phyloP scores from a whole-genome alignment of 2,329 filamentous ascomycete genomes.

The Botrytis galanthina region DNA sequence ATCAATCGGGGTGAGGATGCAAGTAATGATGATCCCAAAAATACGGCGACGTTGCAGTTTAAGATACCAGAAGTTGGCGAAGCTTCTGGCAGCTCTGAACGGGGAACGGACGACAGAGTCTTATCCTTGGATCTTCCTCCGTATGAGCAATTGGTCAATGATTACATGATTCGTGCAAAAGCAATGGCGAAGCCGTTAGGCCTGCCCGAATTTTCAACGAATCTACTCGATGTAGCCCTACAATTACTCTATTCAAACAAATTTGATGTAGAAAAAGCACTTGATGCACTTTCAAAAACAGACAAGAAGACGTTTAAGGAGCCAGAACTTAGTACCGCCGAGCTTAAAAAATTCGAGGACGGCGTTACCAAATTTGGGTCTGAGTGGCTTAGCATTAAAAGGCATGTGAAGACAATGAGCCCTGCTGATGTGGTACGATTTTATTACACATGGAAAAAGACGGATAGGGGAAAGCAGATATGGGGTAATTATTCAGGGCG shows the following conservation, averaged over 20 bases:
- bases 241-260: slow-evolving; percentile 68
- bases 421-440: slow-evolving; percentile 82
- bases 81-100: slow-evolving; percentile 44
- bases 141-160: slow-evolving; percentile 59
- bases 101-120: slow-evolving; percentile 38
- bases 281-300: slow-evolving; percentile 65
- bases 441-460: slow-evolving; percentile 99
- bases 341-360: slow-evolving; percentile 89
- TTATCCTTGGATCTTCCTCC: slow-evolving; percentile 35
- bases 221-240: slow-evolving; percentile 81
- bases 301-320: slow-evolving; percentile 77
- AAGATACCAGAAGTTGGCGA: slow-evolving; percentile 61
- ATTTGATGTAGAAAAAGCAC: slow-evolving; percentile 69
- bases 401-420: slow-evolving; percentile 79
- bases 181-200: slow-evolving; percentile 61
- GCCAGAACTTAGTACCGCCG: slow-evolving; percentile 72
- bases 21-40: slow-evolving; percentile 66
- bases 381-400: slow-evolving; percentile 78
- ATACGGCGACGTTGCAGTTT: slow-evolving; percentile 75
- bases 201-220: slow-evolving; percentile 75
- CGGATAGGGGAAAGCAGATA: slow-evolving; percentile 75
- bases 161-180: slow-evolving; percentile 64
- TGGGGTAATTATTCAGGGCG: slow-evolving; percentile 87
- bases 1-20: slow-evolving; percentile 77
- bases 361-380: slow-evolving; percentile 87